Base-by-base conservation (phyloP, 2,329 filamentous ascomycete genomes). In the Penicillium frequentans region DNA sequence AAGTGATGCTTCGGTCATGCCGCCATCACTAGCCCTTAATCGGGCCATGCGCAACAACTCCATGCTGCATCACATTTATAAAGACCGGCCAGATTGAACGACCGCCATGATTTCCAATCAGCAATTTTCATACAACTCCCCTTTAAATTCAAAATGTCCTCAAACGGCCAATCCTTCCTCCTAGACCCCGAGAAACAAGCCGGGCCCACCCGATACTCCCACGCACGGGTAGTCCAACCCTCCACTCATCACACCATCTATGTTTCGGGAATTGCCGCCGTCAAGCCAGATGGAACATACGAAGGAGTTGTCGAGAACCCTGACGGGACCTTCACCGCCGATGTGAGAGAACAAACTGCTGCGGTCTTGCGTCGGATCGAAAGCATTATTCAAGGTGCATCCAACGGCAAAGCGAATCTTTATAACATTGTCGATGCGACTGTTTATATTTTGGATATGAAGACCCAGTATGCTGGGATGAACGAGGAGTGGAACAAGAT, bases 401-500 rank as follows among this genome's bases (percentile, higher is more conserved):
- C 73, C 1, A 64, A 64, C 19, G 73, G 73, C 23, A 72, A 72
- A 56, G 75, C 69, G 0, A 68, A 69, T 49, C 62, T 78, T 16
- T 59, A 70, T 16, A 77, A 77, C 58, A 60, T 77, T 5, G 72
- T 78, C 21, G 75, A 78, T 45, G 65, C 75, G 3, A 72, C 74
- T 11, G 74, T 79, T 11, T 79, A 77, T 52, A 63, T 79, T 5
- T 44, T 74, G 10, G 74, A 79, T 56, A 78, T 78, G 74, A 70
- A 77, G 57, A 65, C 61, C 1, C 67, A 80, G 29, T 79, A 80
- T 56, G 68, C 69, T 5, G 77, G 72, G 16, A 79, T 79, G 76
- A 79, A 80, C 50, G 76, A 77, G 60, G 77, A 76, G 60, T 79
- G 77, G 77, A 79, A 79, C 58, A 75, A 76, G 62, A 69, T 79